Base-by-base conservation (phyloP, 192 early-diverging fungal species). In the Coemansia sp. region DNA sequence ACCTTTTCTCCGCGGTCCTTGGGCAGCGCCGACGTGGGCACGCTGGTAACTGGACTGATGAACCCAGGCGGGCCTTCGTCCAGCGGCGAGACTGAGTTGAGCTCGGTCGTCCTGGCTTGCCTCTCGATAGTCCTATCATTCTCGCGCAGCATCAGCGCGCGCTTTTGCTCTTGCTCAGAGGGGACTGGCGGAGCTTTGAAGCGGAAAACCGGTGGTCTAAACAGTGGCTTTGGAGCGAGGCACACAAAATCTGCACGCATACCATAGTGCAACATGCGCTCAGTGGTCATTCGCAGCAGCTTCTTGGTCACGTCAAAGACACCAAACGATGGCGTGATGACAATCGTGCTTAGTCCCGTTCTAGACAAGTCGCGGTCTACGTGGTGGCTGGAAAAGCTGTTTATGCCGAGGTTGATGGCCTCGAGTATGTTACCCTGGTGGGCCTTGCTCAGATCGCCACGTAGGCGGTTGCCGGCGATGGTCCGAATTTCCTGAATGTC, bases 341-440 rank as follows among this genome's bases (percentile, higher is more conserved):
- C 84, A 5, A 96, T 87, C 8, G 95, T 94, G 27, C 91, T 90
- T 4, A 96, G 85, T 44, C 94, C 95, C 5, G 95, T 99, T 39
- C 95, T 84, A 51, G 92, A 77, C 29, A 98, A 76, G 82, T 98
- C 96, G n/a, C 97, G 89, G 76, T 97, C 94, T 34, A 97, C 91
- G 74, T 94, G 94, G 72, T 96, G 94, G 65, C 90, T 92, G 58
- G 95, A 92, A 75, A 97, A 92, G 14, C 94, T 93, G 82, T 98
- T 99, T 57, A 99, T 84, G 2, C 95, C 96, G 23, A 99, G 77
- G 74, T 99, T 99, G 53, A 99, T 89, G 0, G 97, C 94, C 77
- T 98, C 97, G 0, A 99, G 86, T 25, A 99, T 85, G 75, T 97
- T 98, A 27, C 97, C 97, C 69, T 97, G 94, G 64, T 87, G 89